These are phyloP conservation scores for Beauveria varroae DNA, from an alignment of 2,329 filamentous ascomycete species.

Conservation along the genomic window DNA sequence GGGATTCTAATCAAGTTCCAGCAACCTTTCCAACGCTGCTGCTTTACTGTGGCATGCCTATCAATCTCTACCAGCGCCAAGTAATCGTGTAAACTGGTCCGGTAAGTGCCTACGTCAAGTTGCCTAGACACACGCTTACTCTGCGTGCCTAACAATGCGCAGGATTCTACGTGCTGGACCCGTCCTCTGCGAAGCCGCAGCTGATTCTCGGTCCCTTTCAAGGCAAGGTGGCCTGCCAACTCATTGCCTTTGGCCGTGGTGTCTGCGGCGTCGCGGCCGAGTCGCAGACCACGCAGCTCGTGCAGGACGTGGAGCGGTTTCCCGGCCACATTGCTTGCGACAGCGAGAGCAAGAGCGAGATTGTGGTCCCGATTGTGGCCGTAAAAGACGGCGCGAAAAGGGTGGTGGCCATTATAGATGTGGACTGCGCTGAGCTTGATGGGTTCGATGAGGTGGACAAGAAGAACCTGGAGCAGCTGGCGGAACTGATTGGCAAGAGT, in stretches of 20 bases:
- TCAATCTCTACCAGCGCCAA: slow-evolving; percentile 61
- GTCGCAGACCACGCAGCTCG: slow-evolving; percentile 54
- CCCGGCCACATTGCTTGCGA: slow-evolving; percentile 80
- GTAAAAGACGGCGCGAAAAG: slow-evolving; percentile 26
- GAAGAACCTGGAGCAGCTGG: slow-evolving; percentile 58
- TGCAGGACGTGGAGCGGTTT: slow-evolving; percentile 64
- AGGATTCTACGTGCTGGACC: slow-evolving; percentile 69
- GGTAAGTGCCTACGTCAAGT: slow-evolving; percentile 33
- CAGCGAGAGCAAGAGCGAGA: slow-evolving; percentile 66
- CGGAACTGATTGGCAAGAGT: slow-evolving; percentile 46
- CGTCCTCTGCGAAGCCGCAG: slow-evolving; percentile 33
- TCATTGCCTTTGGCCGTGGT: slow-evolving; percentile 63
- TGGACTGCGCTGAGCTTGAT: slow-evolving; percentile 61
- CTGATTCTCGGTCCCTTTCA: slow-evolving; percentile 76
- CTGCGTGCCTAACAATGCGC: background rate
- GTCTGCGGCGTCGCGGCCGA: slow-evolving; percentile 68
- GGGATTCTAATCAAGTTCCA: slow-evolving; percentile 23
- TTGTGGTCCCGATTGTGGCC: slow-evolving; percentile 66
- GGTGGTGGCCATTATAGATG: slow-evolving; percentile 69
- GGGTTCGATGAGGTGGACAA: slow-evolving; percentile 66
- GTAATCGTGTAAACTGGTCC: slow-evolving; percentile 68
- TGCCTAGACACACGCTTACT: background rate
- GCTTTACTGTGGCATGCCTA: slow-evolving; percentile 75
- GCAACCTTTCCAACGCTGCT: slow-evolving; percentile 70
- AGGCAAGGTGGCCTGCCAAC: slow-evolving; percentile 73